Base-by-base conservation (phyloP, 139 green algal species). In the Micractinium conductrix region DNA sequence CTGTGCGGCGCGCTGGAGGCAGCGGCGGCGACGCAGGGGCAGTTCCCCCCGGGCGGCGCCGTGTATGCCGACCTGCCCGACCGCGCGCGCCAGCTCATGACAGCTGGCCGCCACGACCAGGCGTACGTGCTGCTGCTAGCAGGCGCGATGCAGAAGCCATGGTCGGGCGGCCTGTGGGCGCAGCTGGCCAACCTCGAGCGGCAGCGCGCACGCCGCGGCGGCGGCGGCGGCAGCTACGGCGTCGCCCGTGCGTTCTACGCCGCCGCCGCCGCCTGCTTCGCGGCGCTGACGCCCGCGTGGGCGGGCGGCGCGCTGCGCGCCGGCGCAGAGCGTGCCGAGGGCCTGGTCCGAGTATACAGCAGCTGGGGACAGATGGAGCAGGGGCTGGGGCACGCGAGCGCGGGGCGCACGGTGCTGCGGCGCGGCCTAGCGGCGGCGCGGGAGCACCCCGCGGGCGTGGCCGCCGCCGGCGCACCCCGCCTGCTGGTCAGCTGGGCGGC, bases 281-380 rank as follows among this genome's bases (percentile, higher is more conserved):
- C 42, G 42, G 83, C 73, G 43, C 26, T 68, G 42, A 63, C 73
- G 73, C 58, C 65, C 45, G 40, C 58, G 70, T 50, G 37, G 69
- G 43, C 35, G 22, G 58, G 26, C 67, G 44, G 26, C 50, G 74
- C 48, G 45, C 48, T 80, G 74, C 74, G 48, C 1, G 72, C 44
- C 35, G 55, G 45, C 22, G 45, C 62, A 33, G 68, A 63, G 35
- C 55, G 55, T 4, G 44, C 65, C 62, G 81, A 84, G 91, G 88
- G 84, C 86, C 68, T 86, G 43, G 10, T 30, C 35, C 37, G 71
- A 33, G 65, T 72, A 3, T 80, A 93, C 38, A 79, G 76, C 28
- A 80, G 85, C 69, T 95, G 93, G 93, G 93, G 74, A 0, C 79
- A 84, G 67, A 42, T 88, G 40, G 93, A 95, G 83, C 92, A 82